Base-by-base conservation (phyloP, 768 basidiomycete genomes). In the Pisolithus sp. region DNA sequence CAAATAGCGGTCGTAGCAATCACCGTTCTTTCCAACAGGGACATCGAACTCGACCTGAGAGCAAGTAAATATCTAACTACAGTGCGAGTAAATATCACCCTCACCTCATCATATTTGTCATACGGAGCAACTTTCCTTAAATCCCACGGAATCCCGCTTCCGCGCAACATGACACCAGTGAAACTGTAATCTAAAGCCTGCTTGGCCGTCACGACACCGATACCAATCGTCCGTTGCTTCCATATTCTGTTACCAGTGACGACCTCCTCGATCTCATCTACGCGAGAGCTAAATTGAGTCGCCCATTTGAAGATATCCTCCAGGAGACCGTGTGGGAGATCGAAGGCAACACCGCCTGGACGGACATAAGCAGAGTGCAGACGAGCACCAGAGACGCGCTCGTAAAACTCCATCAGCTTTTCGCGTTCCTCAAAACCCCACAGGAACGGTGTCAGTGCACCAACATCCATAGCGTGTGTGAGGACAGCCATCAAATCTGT, bases 361-460 rank as follows among this genome's bases (percentile, higher is more conserved):
- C 95, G 88, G 45, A 97, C 87, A 67, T 97, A 99, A n/a, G 95
- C 95, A 5, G 93, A 85, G 63, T 99, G 95, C 62, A 99, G 79
- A 50, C 95, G 93, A 5, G 95, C 95, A 57, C 95, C 95, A 8
- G 94, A 97, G 38, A 98, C 95, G 51, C 95, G 93, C 72, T 99
- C 95, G 69, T 99, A 99, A 73, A 98, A 99, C 67, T 99, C 95
- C 95, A 98, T 98, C 57, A 98, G 83, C 76, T 99, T 99, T 74
- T 98, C 95, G 51, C 95, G 92, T 71, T 99, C 95, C 71, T 98
- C 95, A 77, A 98, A 98, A 61, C 95, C 95, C 93, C 95, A 99
- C 28, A 99, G 76, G 85, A 97, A 99, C 36, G 95, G 95, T 2
- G 95, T 99, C 9, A 99, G 81, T 53, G 92, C 95, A 67, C 95